Base-by-base conservation (phyloP, 345 rosid species). In the Bretschneidera sinensis region DNA sequence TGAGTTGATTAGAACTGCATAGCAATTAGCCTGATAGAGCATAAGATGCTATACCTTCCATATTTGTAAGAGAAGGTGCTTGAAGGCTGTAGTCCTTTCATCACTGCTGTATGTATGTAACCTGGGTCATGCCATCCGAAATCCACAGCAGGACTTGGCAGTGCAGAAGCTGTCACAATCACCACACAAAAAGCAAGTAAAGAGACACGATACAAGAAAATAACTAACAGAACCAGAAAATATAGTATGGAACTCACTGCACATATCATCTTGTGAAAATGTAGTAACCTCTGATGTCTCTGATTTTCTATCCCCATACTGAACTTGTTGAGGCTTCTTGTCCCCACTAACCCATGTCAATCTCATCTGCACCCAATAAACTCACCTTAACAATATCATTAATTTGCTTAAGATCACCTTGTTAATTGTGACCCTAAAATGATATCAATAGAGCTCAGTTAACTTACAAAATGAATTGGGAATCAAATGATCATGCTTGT, bases 101-200 rank as follows among this genome's bases (percentile, higher is more conserved):
- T 76, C 15, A 84, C 71, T 28, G 89, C 84, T 1, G 94, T 73
- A 57, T 86, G 94, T 23, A 83, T 78, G 73, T 53, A 83, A 6
- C 94, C 94, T 9, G 94, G 94, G 22, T 84, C 84, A 64, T 86
- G 94, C 94, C 94, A 86, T 25, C 94, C 94, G 21, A 86, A 86
- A 63, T 86, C 89, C 71, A 70, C 80, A 22, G 94, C 94, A 22
- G 94, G 94, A 64, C 87, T 86, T 22, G 68, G 70, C 16, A 78
- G 10, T 49, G n/a, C n/a, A n/a, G n/a, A n/a, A n/a, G n/a, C n/a
- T 51, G 7, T 28, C 49, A 16, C n/a, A 56, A 11, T 20, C 24
- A 51, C 15, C 23, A 43, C 15, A 0, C 33, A 28, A 28, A 28
- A 28, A 2, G 33, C 8, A 28, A 28, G n/a, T 43, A 45, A 56